These are phyloP conservation scores for Gremmenia infestans DNA, from an alignment of 2,329 filamentous ascomycete species.

Conservation along the genomic window DNA sequence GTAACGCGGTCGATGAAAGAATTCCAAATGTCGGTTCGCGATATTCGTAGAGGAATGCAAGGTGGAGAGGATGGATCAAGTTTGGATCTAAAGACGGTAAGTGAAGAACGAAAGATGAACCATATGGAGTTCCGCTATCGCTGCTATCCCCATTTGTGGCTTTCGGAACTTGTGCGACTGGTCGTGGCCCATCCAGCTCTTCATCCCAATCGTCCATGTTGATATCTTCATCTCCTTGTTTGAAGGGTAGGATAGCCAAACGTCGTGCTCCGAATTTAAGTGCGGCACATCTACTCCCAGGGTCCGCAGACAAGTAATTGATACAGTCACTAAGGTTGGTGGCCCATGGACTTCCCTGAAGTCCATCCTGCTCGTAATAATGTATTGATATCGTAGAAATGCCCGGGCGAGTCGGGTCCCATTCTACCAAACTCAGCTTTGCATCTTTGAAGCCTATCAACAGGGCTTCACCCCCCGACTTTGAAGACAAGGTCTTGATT, in stretches of 20 bases:
- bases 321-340: conserved; percentile 68
- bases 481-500: conserved; percentile 66
- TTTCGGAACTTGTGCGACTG: conserved; percentile 39
- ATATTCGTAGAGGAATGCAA: conserved; percentile 94
- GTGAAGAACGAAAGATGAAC: conserved; percentile 87
- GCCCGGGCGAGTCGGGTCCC: conserved; percentile 75
- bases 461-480: conserved; percentile 77
- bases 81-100: conserved; percentile 83
- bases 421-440: conserved; percentile 88
- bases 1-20: conserved; percentile 69
- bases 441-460: conserved; percentile 84
- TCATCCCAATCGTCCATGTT: conserved; percentile 90
- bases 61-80: conserved; percentile 82
- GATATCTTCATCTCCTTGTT: conserved; percentile 78
- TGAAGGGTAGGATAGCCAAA: conserved; percentile 90
- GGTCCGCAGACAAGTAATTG: conserved; percentile 83
- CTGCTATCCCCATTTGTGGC: conserved; percentile 22
- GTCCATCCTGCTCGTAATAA: conserved; percentile 94
- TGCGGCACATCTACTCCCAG: conserved; percentile 86
- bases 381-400: conserved; percentile 92
- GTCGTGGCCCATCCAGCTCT: conserved; percentile 66
- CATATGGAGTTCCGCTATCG: conserved; percentile 63
- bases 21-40: conserved; percentile 96
- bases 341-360: conserved; percentile 77
- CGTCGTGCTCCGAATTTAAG: conserved; percentile 87